phyloP scores from a whole-genome alignment of 2,329 filamentous ascomycete species.

The Pyricularia sp. region DNA sequence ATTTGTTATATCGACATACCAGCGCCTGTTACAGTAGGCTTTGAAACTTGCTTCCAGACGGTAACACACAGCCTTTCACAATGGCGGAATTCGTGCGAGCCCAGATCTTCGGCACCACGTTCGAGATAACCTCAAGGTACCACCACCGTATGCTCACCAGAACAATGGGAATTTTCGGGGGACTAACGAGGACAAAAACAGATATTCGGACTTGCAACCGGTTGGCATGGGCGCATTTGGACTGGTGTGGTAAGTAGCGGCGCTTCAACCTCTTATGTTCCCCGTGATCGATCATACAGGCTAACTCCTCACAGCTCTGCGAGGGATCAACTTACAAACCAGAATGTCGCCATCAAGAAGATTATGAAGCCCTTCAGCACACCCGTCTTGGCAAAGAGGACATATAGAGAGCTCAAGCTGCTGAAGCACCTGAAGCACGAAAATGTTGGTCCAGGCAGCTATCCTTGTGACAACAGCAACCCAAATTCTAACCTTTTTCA shows the following conservation, averaged over 20 bases:
- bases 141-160: slow-evolving; percentile 7
- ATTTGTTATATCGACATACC: neutral
- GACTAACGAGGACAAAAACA: slow-evolving; percentile 21
- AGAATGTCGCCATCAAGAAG: slow-evolving; percentile 98
- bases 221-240: slow-evolving; percentile 99
- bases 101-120: slow-evolving; percentile 98
- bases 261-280: neutral
- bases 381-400: slow-evolving; percentile 93
- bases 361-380: slow-evolving; percentile 99
- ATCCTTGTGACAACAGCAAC: neutral
- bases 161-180: neutral
- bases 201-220: slow-evolving; percentile 94
- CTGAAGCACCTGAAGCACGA: slow-evolving; percentile 94
- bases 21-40: neutral
- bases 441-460: slow-evolving; percentile 50
- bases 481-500: slow-evolving; percentile 8
- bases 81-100: slow-evolving; percentile 99
- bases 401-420: slow-evolving; percentile 93
- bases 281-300: slow-evolving; percentile 8
- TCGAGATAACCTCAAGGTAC: slow-evolving; percentile 98
- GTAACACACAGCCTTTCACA: slow-evolving; percentile 23
- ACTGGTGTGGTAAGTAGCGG: slow-evolving; percentile 71
- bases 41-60: neutral
- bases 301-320: slow-evolving; percentile 55
- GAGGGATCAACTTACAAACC: slow-evolving; percentile 91